Evolutionary conservation across 257 asterid species (phyloP), one percentile per base, ranked within the genome.

Genomic region (Solanum verrucosum): DNA sequence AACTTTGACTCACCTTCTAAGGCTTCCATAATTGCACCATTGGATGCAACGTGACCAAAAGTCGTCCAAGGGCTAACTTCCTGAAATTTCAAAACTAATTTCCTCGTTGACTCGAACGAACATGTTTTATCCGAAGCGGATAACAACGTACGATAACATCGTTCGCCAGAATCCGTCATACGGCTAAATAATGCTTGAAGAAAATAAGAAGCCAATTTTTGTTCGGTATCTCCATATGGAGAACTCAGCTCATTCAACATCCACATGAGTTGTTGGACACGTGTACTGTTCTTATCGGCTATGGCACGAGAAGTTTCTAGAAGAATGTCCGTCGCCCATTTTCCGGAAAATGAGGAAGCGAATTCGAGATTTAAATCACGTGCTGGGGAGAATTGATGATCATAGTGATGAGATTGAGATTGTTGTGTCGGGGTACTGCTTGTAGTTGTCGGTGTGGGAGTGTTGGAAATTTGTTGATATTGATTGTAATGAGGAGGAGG

Each of bases 31-130:
- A 96, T 97, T 5, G 99, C 98, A 9, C 98, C 99, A 68, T 96
- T 97, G 34, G 94, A 93, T 0, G 99, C 99, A 10, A 97, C 98
- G 84, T 97, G 99, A 0, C 99, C 99, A 63, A 95, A 97, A 34
- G 87, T 97, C 10, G 95, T 91, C 99, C 99, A 97, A 0, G 99
- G 99, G 88, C 98, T 94, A 5, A 95, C 99, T 65, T 97, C 99
- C 44, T 97, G 99, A 34, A 97, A 97, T 31, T 96, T 97, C 56
- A 97, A 90, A 31, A 94, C 93, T 91, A 87, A 91, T 68, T 92
- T 92, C 60, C 99, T 89, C 0, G 99, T 97, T 0, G 98, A 93
- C 13, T 97, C 99, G 89, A 97, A 97, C 0, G 99, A 95, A 67
- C 92, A 94, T 2, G 89, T 94, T 20, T 86, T 92, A 10, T 95